Evolutionary conservation across 768 basidiomycete species (phyloP).

Genomic region (Sarcodon aspratus): DNA sequence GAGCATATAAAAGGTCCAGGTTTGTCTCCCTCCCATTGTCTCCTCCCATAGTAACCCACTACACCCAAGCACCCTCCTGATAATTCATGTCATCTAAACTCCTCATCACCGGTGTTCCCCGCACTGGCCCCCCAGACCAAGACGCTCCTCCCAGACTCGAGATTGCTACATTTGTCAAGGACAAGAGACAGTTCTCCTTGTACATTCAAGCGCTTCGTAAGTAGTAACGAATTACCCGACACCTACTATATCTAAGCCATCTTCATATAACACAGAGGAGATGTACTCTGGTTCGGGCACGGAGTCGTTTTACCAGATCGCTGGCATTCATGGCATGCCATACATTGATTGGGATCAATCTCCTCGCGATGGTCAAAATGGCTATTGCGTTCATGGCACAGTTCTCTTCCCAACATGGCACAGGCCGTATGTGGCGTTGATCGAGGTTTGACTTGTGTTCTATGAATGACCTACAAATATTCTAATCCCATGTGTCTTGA

Average conservation of each 20-base stretch:
- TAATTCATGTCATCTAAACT: no score
- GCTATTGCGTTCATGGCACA: constrained; percentile 46
- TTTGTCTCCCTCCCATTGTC: no score
- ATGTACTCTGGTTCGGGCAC: constrained; percentile 18
- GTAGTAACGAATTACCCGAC: constrained; percentile 13
- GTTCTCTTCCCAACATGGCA: constrained; percentile 48
- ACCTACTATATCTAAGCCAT: not conserved
- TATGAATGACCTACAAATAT: not conserved
- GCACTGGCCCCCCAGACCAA: no score
- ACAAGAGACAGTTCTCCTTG: constrained; percentile 34
- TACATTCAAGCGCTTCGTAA: constrained; percentile 39
- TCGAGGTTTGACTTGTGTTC: constrained; percentile 27
- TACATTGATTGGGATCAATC: constrained; percentile 27
- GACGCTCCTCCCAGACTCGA: constrained; percentile 7
- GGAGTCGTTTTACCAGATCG: constrained; percentile 32
- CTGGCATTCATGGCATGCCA: constrained; percentile 43
- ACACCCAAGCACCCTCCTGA: no score
- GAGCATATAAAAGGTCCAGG: no score
- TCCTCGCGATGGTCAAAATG: constrained; percentile 6
- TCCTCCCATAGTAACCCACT: no score
- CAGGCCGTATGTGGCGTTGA: constrained; percentile 36
- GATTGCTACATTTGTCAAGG: constrained; percentile 18
- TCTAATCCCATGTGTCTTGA: not conserved
- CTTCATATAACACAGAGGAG: constrained; percentile 17
- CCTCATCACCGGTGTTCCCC: no score